Base-by-base conservation (phyloP, 2,329 filamentous ascomycete species). In the Pseudogymnoascus sp. region DNA sequence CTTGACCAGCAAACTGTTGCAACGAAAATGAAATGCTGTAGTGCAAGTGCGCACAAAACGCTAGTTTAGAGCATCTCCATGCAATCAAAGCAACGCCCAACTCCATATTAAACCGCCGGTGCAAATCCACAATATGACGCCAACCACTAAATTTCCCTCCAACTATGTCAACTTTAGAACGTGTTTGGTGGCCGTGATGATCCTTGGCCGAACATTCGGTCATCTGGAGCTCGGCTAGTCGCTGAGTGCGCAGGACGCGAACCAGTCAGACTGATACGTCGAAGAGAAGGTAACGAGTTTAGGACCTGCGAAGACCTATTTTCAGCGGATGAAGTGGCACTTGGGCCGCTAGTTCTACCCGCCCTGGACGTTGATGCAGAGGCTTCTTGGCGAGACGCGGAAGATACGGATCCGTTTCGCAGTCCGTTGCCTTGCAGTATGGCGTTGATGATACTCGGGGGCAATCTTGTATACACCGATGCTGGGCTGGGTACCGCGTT, bases 1-100 rank as follows among this genome's bases (percentile, higher is more conserved):
- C 28, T 53, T 53, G 47, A 53, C 47, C 28, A 53, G 47, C 47
- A 53, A 53, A 53, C 47, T 53, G 47, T 53, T 53, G 28, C 28
- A 20, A 30, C 47, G 47, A 53, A 53, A 53, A 53, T 18, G 47
- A 53, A 53, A 53, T 33, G 28, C 28, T 11, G 33, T 35, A 18
- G 47, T 53, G 47, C 47, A 53, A 20, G 47, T 53, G 47, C 47
- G 33, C 47, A 18, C 33, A 53, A 53, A 53, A 30, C 47, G 47
- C 47, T 53, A 53, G 28, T 35, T 53, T 15, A 4, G 28, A 53
- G 47, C 47, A 33, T 53, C 28, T 35, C 28, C 28, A 35, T 53
- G 47, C 47, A 53, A 53, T 7, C 47, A 33, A 53, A 33, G 47
- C 47, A 12, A 53, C 47, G 47, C 47, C 47, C 6, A 53, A 53